A percentile compares a stretch with the other conserved stretches of the same genome.
These are phyloP conservation scores for Nigrograna mackinnonii DNA, from an alignment of 2,329 filamentous ascomycete species.

Conservation along the genomic window DNA sequence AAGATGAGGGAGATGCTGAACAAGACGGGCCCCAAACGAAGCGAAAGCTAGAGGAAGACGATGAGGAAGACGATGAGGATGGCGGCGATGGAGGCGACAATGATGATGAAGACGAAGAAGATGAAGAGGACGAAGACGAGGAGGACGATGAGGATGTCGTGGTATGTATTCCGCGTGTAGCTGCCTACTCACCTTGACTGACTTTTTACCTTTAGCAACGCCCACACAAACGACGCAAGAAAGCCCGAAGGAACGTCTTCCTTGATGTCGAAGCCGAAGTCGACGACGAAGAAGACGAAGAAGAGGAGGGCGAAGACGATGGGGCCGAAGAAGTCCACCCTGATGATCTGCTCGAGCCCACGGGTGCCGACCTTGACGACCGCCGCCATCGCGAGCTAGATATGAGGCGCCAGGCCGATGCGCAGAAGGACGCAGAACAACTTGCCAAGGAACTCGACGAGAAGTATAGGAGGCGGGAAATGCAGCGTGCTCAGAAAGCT, in stretches of 20 bases:
- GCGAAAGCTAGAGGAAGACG: slow-evolving; percentile 40
- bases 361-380: slow-evolving; percentile 82
- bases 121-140: slow-evolving; percentile 61
- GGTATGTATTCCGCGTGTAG: neutral
- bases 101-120: slow-evolving; percentile 60
- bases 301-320: slow-evolving; percentile 78
- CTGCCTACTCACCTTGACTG: neutral
- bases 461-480: slow-evolving; percentile 76
- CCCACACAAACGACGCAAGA: slow-evolving; percentile 78
- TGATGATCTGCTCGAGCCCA: slow-evolving; percentile 81
- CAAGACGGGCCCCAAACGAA: slow-evolving; percentile 36
- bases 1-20: slow-evolving; percentile 42
- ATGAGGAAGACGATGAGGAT: slow-evolving; percentile 54
- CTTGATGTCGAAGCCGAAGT: slow-evolving; percentile 98
- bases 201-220: slow-evolving; percentile 60
- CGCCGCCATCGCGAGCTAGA: slow-evolving; percentile 93
- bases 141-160: slow-evolving; percentile 48
- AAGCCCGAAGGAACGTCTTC: slow-evolving; percentile 79
- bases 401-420: slow-evolving; percentile 83
- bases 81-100: slow-evolving; percentile 55
- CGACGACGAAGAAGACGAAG: slow-evolving; percentile 83
- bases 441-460: slow-evolving; percentile 81
- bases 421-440: slow-evolving; percentile 90
- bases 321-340: slow-evolving; percentile 90
- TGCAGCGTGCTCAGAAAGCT: slow-evolving; percentile 32